Conservation (phyloP, 352 stramenopile genomes). For the Phytophthora kernoviae region DNA sequence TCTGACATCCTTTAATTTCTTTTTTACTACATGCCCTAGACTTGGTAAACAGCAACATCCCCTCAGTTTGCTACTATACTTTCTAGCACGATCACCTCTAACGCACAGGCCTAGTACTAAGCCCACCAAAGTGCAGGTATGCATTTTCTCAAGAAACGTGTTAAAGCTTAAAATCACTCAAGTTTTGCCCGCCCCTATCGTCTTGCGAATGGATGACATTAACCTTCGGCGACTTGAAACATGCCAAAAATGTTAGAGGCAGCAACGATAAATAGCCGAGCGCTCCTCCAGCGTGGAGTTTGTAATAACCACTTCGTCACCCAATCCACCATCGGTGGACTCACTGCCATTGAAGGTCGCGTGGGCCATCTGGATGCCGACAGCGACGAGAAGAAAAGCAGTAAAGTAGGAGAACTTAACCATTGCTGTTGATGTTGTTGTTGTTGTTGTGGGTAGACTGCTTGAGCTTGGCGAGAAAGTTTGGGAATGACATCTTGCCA, state of each 20-base stretch:
- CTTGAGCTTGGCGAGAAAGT: neutral
- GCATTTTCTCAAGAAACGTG: too few species aligned
- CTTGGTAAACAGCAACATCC: too few species aligned
- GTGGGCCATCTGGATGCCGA: neutral
- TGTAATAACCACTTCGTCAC: neutral
- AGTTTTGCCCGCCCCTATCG: too few species aligned
- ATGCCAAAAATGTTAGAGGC: slow-evolving; percentile 2
- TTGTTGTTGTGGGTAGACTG: neutral
- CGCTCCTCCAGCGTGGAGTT: slow-evolving; percentile 23
- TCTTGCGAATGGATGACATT: too few species aligned
- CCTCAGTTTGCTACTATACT: too few species aligned
- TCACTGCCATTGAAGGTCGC: neutral
- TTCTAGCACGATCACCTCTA: too few species aligned
- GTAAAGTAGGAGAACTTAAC: neutral
- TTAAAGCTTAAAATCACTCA: too few species aligned
- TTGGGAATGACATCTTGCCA: slow-evolving; percentile 2
- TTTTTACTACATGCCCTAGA: too few species aligned
- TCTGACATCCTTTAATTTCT: too few species aligned
- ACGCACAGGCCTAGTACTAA: too few species aligned
- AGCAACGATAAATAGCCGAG: too few species aligned
- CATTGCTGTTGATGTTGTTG: neutral
- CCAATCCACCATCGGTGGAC: slow-evolving; percentile 1
- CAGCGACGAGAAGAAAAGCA: neutral
- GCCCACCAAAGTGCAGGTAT: too few species aligned
- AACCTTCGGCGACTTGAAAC: neutral